These are phyloP conservation scores for Nakazawaea anatomiae DNA, from an alignment of 805 yeast species.

Conservation along the genomic window DNA sequence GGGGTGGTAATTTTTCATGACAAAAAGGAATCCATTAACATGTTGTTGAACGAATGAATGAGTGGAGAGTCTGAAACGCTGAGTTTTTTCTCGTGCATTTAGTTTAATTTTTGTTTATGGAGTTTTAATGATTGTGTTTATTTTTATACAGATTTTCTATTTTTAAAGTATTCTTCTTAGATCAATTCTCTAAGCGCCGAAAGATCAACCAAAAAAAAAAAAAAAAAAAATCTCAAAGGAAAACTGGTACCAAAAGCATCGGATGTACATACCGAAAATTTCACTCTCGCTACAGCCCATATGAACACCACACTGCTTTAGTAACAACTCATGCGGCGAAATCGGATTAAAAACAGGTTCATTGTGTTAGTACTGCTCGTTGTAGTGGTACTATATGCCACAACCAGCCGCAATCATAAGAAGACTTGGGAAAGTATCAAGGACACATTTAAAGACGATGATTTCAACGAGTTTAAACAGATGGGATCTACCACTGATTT, in stretches of 20 bases:
- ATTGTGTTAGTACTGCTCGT: background rate
- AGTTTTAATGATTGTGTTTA: too few species aligned
- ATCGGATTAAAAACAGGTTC: background rate
- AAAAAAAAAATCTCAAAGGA: too few species aligned
- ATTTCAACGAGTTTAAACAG: background rate
- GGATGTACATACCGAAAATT: too few species aligned
- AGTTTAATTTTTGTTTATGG: too few species aligned
- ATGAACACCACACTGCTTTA: too few species aligned
- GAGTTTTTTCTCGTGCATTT: too few species aligned
- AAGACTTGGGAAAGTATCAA: background rate
- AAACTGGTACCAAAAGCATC: too few species aligned
- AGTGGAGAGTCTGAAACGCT: background rate
- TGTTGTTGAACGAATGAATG: slow-evolving; percentile 2
- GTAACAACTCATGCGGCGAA: background rate
- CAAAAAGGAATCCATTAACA: slow-evolving; percentile 2
- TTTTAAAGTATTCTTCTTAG: too few species aligned
- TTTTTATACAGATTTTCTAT: background rate
- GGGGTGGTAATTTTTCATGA: slow-evolving; percentile 11
- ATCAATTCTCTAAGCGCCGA: too few species aligned
- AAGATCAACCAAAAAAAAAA: too few species aligned
- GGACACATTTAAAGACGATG: background rate
- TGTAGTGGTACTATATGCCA: background rate
- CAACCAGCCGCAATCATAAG: background rate
- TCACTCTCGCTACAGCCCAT: too few species aligned
- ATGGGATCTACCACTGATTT: background rate